Base-by-base conservation (phyloP, 78 protist species). In the Dictyostelium brefeldianum region DNA sequence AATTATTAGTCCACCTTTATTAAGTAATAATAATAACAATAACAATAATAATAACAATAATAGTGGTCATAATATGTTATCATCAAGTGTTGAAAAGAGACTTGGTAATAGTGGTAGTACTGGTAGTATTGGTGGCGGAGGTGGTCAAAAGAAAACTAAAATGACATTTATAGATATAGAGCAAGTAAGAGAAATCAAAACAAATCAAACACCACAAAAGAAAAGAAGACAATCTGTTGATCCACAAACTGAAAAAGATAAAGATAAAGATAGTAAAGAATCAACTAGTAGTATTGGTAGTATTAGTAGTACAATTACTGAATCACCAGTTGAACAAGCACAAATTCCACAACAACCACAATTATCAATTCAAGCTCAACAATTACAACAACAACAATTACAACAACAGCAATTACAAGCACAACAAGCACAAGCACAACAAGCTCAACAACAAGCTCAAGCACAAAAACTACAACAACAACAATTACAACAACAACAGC, bases 61-160 rank as follows among this genome's bases (percentile, higher is more conserved):
- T 20, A 20, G 57, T 74, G 62, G 80, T 8, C 82, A 25, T 31
- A 48, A 71, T 41, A 46, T 71, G 11, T 46, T 67, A 12, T 20
- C 75, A 6, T 67, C 75, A 29, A 22, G 36, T 29, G 36, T 36
- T 36, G 43, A 36, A 36, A 36, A 36, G 43, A 36, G 43, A 36
- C 43, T 36, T 36, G 43, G 12, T 53, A 22, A 15, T 2, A 11
- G 78, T 41, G 22, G 54, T 41, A 70, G 78, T 41, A 6, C 27
- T 14, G 41, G 46, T 17, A 8, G 10, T 7, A 15, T n/a, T 14
- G 29, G 18, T 57, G 12, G 70, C 14, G n/a, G 81, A 43, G 77
- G 83, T 46, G 57, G 50, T 10, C 92, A 75, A 48, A 85, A 85
- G 77, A 85, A 85, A 79, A 47, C 79, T 50, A 85, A 75, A 75